Percentiles rank a stretch among this genome's conserved stretches.
Conservation (phyloP, 192 early-diverging fungal species). For the Dispira simplex region DNA sequence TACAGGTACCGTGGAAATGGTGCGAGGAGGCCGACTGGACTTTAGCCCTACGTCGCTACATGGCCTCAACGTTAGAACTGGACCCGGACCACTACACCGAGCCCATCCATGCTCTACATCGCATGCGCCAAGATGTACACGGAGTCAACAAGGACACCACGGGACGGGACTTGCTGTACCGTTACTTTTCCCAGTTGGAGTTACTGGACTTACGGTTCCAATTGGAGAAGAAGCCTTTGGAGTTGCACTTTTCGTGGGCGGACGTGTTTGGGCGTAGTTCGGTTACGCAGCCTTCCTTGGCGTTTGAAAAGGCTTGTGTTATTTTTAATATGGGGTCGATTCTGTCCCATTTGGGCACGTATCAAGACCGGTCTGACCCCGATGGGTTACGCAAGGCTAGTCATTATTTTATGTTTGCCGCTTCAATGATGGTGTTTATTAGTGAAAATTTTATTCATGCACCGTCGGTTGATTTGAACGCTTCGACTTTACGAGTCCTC, state of each 20-base stretch:
- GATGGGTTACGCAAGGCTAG: conserved; percentile 67
- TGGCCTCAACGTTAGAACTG: conserved; percentile 70
- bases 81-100: conserved; percentile 81
- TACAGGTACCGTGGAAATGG: conserved; percentile 54
- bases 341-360: conserved; percentile 54
- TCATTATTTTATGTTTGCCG: conserved; percentile 85
- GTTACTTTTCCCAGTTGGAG: conserved; percentile 95
- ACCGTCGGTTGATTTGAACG: conserved; percentile 78
- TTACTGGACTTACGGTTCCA: conserved; percentile 85
- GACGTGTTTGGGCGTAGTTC: conserved; percentile 74
- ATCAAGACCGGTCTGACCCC: conserved; percentile 56
- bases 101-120: conserved; percentile 73
- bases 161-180: conserved; percentile 85
- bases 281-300: conserved; percentile 81
- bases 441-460: conserved; percentile 98
- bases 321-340: conserved; percentile 90
- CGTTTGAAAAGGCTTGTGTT: conserved; percentile 92
- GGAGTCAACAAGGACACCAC: conserved; percentile 89
- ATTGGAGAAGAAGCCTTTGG: conserved; percentile 82
- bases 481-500: conserved; percentile 77
- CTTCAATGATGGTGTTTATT: conserved; percentile 89
- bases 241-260: conserved; percentile 84
- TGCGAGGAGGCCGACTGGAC: conserved; percentile 90
- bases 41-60: conserved; percentile 68
- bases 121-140: conserved; percentile 87